Conservation (phyloP, 805 yeast species). For the Teunomyces gatunensis region DNA sequence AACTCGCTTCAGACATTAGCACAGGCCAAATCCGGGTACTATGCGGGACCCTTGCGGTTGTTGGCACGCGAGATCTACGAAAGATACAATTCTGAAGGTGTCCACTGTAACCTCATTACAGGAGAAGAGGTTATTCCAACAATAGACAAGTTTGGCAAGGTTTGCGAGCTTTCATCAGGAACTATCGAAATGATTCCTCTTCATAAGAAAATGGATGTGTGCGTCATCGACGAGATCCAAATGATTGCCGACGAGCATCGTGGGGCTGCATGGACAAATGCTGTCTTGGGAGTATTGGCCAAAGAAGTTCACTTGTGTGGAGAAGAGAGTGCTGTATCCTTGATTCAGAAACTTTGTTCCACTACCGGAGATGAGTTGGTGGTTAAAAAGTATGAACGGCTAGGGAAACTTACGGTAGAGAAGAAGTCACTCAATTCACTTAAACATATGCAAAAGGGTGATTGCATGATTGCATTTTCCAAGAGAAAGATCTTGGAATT, state of each 20-base stretch:
- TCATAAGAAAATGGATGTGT: conserved; percentile 68
- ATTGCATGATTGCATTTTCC: conserved; percentile 86
- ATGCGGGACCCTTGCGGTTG: conserved; percentile 91
- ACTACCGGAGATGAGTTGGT: conserved; percentile 79
- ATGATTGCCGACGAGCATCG: conserved; percentile 79
- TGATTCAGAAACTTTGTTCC: conserved; percentile 55
- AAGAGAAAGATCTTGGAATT: conserved; percentile 66
- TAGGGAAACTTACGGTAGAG: conserved; percentile 68
- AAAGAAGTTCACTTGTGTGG: conserved; percentile 91
- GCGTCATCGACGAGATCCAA: conserved; percentile 93
- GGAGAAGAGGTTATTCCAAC: conserved; percentile 92
- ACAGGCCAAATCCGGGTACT: conserved; percentile 70
- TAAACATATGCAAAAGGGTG: conserved; percentile 59
- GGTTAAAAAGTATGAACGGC: conserved; percentile 68
- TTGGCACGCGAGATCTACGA: conserved; percentile 91
- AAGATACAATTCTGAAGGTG: conserved; percentile 62
- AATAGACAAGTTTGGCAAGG: conserved; percentile 63
- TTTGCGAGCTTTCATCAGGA: conserved; percentile 78
- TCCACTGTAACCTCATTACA: conserved; percentile 79
- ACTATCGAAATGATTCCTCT: conserved; percentile 93
- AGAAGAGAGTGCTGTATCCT: conserved; percentile 76
- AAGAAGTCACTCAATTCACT: conserved; percentile 30
- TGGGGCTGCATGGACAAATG: conserved; percentile 95
- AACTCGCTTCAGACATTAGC: conserved; percentile 71
- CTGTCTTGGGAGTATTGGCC: conserved; percentile 81